phyloP scores from a whole-genome alignment of 2,329 filamentous ascomycete species.

The Coniochaeta sp. region DNA sequence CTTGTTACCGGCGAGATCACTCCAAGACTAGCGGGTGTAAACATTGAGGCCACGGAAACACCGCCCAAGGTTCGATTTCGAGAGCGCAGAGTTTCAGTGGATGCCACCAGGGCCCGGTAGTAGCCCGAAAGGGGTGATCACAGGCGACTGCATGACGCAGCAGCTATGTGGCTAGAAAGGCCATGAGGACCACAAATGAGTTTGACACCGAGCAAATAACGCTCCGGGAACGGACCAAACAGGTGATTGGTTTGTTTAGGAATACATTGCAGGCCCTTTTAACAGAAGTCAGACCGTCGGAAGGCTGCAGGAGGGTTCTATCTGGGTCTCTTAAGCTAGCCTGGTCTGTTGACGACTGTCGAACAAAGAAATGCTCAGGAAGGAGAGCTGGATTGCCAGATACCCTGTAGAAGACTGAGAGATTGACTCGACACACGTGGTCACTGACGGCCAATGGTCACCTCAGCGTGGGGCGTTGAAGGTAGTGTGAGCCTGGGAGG shows the following conservation, averaged over 20 bases:
- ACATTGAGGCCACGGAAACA: neutral
- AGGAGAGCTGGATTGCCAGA: slow-evolving; percentile 20
- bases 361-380: slow-evolving; percentile 37
- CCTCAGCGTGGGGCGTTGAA: slow-evolving; percentile 6
- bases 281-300: slow-evolving; percentile 34
- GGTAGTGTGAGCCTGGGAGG: neutral
- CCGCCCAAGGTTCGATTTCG: slow-evolving; percentile 13
- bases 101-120: slow-evolving; percentile 26
- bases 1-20: slow-evolving; percentile 1
- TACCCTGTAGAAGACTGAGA: slow-evolving; percentile 26
- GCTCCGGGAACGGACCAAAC: slow-evolving; percentile 28
- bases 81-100: slow-evolving; percentile 31
- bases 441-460: slow-evolving; percentile 20
- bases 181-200: slow-evolving; percentile 22
- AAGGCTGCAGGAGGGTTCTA: slow-evolving; percentile 39
- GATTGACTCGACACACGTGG: slow-evolving; percentile 52
- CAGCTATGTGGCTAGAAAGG: slow-evolving; percentile 20
- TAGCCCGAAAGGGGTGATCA: slow-evolving; percentile 30
- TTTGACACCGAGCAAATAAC: slow-evolving; percentile 35
- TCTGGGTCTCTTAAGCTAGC: slow-evolving; percentile 28
- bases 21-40: slow-evolving; percentile 7
- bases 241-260: slow-evolving; percentile 33
- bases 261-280: slow-evolving; percentile 24
- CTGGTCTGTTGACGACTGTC: slow-evolving; percentile 27
- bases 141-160: slow-evolving; percentile 33